Conservation (phyloP, 495 filamentous ascomycete species). For the Hypoxylon subgilvum region DNA sequence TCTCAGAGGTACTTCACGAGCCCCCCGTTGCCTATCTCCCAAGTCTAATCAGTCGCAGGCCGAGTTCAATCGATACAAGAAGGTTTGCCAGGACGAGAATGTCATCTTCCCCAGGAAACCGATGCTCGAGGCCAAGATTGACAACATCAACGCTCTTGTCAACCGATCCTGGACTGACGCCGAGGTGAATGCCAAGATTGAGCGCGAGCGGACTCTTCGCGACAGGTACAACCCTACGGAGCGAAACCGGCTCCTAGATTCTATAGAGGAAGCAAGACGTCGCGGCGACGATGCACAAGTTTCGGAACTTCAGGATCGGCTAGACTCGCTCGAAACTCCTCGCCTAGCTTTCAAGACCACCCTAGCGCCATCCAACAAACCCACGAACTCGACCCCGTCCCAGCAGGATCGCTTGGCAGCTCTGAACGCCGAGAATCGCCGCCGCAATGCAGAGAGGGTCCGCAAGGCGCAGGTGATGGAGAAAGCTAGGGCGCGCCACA, state of each 20-base stretch:
- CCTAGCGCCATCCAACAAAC: constrained; percentile 54
- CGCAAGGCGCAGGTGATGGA: constrained; percentile 86
- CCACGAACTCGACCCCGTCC: constrained; percentile 51
- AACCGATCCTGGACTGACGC: constrained; percentile 78
- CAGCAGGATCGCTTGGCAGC: constrained; percentile 78
- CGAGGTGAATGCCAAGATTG: constrained; percentile 78
- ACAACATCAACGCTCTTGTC: constrained; percentile 79
- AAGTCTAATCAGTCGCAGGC: constrained; percentile 55
- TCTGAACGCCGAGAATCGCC: constrained; percentile 79
- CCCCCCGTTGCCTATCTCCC: neutral
- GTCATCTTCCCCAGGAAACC: constrained; percentile 71
- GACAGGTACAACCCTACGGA: constrained; percentile 66
- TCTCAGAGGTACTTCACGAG: constrained; percentile 68
- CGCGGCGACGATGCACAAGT: constrained; percentile 66
- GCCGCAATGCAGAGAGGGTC: constrained; percentile 77
- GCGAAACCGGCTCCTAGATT: constrained; percentile 64
- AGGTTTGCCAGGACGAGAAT: constrained; percentile 72
- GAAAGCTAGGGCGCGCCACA: constrained; percentile 65
- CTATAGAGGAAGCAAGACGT: constrained; percentile 68
- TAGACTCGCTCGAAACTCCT: constrained; percentile 70
- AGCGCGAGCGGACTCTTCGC: constrained; percentile 66
- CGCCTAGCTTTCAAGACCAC: constrained; percentile 72
- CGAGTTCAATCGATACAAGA: constrained; percentile 84
- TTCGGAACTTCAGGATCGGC: constrained; percentile 66
- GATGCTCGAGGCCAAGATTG: constrained; percentile 70